A percentile compares a stretch with the other conserved stretches of the same genome.
These are phyloP conservation scores for Ettlia oleoabundans DNA, from an alignment of 139 green algal genomes.

Conservation along the genomic window DNA sequence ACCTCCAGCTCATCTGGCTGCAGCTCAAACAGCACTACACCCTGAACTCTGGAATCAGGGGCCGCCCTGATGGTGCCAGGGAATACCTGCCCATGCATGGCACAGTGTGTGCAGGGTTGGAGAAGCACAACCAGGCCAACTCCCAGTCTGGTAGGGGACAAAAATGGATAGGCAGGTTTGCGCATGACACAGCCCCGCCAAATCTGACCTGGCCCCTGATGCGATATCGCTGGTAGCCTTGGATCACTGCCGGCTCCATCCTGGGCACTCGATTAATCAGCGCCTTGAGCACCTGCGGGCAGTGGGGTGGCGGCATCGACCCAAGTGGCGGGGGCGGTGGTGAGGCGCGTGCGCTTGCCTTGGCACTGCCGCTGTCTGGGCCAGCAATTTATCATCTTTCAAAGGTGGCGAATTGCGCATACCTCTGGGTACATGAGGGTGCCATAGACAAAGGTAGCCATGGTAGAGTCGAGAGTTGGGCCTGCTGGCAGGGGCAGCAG, in stretches of 20 bases:
- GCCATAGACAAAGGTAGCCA: slow-evolving; percentile 39
- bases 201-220: slow-evolving; percentile 61
- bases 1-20: slow-evolving; percentile 64
- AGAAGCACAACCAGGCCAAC: too few relatives aligned
- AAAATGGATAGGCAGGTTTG: not conserved
- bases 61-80: slow-evolving; percentile 14
- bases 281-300: slow-evolving; percentile 54
- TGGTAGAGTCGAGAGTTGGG: too few relatives aligned
- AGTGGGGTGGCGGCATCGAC: not conserved
- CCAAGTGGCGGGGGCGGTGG: not conserved
- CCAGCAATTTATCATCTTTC: too few relatives aligned
- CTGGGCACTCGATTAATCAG: slow-evolving; percentile 64
- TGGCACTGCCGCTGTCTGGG: too few relatives aligned
- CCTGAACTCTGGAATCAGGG: slow-evolving; percentile 1
- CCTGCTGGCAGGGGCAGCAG: too few relatives aligned
- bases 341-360: too few relatives aligned
- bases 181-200: not conserved
- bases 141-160: too few relatives aligned
- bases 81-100: too few relatives aligned
- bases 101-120: too few relatives aligned
- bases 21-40: slow-evolving; percentile 56
- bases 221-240: slow-evolving; percentile 61
- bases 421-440: slow-evolving; percentile 56
- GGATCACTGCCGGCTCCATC: slow-evolving; percentile 48
- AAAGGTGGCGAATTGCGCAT: not conserved